These are phyloP conservation scores for Geotrichum bryndzae DNA, from an alignment of 1,139 yeast genomes.

Conservation along the genomic window DNA sequence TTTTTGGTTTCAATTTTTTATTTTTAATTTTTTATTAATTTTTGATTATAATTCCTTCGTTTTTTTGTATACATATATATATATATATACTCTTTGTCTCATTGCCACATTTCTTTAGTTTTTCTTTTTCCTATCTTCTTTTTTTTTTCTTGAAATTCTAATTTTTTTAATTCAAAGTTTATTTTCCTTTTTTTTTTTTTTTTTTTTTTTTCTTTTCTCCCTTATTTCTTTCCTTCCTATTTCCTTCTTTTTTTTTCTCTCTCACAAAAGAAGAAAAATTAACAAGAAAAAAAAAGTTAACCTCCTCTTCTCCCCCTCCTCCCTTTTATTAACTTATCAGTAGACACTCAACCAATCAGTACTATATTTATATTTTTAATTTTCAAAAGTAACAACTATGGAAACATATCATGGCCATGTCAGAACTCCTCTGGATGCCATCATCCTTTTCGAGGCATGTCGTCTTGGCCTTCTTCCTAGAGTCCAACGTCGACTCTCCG, in stretches of 20 bases:
- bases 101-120: not conserved
- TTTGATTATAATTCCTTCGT: not conserved
- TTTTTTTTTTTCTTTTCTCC: not conserved
- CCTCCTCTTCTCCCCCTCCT: not conserved
- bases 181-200: not conserved
- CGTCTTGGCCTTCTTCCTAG: conserved; percentile 52
- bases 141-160: not conserved
- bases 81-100: not conserved
- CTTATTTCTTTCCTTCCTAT: not conserved
- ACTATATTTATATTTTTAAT: not conserved
- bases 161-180: not conserved
- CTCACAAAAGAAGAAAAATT: not conserved
- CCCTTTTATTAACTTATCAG: not conserved
- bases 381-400: conserved; percentile 30
- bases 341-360: not conserved
- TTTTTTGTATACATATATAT: not conserved
- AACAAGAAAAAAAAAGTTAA: not conserved
- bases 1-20: not conserved
- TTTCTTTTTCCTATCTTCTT: not conserved
- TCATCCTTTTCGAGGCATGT: conserved; percentile 61
- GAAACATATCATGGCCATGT: conserved; percentile 60
- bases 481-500: conserved; percentile 54
- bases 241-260: not conserved
- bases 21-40: not conserved
- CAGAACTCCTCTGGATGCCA: conserved; percentile 53